Evolutionary conservation across 148 eudicot genomes (phyloP), one percentile per base, ranked within the genome.

Genomic region (Cornus florida): DNA sequence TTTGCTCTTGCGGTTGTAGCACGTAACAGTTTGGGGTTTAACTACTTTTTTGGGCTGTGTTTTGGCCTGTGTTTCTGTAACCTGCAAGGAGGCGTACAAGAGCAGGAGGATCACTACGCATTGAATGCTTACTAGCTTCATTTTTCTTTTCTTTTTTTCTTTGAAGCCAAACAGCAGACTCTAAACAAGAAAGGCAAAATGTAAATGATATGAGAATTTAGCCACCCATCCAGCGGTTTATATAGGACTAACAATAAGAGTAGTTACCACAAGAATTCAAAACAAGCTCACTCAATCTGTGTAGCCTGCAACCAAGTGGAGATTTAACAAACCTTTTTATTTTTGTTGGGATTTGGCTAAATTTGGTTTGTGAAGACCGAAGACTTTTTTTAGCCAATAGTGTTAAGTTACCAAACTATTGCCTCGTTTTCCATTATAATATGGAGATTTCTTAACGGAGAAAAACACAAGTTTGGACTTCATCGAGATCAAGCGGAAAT

Each of bases 1-100:
- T 75, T 69, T 83, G 79, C 85, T 83, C 64, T 19, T 22, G 39
- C 79, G 85, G 56, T 75, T 74, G 56, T 33, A n/a, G 71, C 85
- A 83, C 10, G 76, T 78, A 7, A 83, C 59, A 7, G 20, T 67
- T 64, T 82, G 77, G 0, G 60, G 73, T 74, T 72, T 77, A 32
- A 72, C 73, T 16, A 73, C 69, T 50, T 76, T 72, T 39, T 0
- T 0, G 56, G 16, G 32, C 31, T 78, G 32, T 16, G 62, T 46
- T 10, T 71, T 71, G 32, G 79, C 82, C 22, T 74, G 75, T 19
- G 73, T 62, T 68, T 7, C 16, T 62, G 38, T 56, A 56, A 70
- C 77, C 13, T 22, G 72, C 59, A 70, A 48, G 16, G 64, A 62
- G 11, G 75, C 75, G 43, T 10, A 71, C 10, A 78, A 19, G 14